phyloP scores from a whole-genome alignment of 2,329 filamentous ascomycete genomes.

The Xylaria arbuscula region DNA sequence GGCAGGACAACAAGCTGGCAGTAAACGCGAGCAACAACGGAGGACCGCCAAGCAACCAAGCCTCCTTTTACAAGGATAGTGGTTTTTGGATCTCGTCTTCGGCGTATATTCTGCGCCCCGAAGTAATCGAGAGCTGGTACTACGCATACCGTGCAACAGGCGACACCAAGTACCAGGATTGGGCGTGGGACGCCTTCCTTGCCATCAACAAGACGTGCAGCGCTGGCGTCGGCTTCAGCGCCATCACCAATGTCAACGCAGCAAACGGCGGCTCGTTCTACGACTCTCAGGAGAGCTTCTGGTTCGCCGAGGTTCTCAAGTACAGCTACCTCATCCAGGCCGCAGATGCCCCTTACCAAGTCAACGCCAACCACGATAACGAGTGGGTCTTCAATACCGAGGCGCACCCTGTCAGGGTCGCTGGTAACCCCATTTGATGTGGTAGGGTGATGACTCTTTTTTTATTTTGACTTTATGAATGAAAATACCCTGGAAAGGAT shows the following conservation, averaged over 20 bases:
- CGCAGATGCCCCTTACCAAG: slow-evolving; percentile 66
- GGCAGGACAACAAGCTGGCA: slow-evolving; percentile 61
- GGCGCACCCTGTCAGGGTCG: slow-evolving; percentile 49
- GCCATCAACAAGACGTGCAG: slow-evolving; percentile 73
- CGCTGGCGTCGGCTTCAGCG: slow-evolving; percentile 74
- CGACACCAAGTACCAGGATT: slow-evolving; percentile 80
- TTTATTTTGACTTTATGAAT: slow-evolving; percentile 4
- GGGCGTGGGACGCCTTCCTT: slow-evolving; percentile 83
- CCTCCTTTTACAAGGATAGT: slow-evolving; percentile 70
- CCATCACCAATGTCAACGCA: slow-evolving; percentile 73
- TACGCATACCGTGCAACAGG: slow-evolving; percentile 87
- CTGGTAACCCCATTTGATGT: slow-evolving; percentile 45
- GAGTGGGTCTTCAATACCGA: slow-evolving; percentile 65
- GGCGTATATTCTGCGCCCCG: slow-evolving; percentile 77
- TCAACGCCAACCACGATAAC: slow-evolving; percentile 59
- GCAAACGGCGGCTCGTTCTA: slow-evolving; percentile 67
- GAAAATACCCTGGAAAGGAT: slow-evolving; percentile 12
- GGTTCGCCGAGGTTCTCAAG: slow-evolving; percentile 89
- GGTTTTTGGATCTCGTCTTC: slow-evolving; percentile 77
- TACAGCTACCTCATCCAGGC: slow-evolving; percentile 80
- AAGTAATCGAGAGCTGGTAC: slow-evolving; percentile 87
- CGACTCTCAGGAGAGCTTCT: slow-evolving; percentile 87
- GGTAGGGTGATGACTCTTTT: background rate
- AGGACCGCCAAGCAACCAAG: slow-evolving; percentile 57
- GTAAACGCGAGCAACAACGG: slow-evolving; percentile 55